Evolutionary conservation across 257 asterid genomes (phyloP).

Genomic region (Solanum phureja): DNA sequence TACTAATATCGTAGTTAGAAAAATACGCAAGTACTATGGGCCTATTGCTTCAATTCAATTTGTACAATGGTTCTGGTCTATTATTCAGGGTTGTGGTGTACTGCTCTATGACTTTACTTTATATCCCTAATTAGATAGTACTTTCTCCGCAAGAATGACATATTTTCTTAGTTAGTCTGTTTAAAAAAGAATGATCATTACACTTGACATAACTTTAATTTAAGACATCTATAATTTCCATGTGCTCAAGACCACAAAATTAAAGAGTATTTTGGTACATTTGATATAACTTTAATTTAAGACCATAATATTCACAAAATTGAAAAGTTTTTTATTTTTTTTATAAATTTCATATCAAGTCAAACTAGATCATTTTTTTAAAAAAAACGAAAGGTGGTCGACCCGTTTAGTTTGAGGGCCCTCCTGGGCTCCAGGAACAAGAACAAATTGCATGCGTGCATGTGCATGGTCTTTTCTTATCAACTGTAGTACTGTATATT

Average conservation of each 20-base stretch:
- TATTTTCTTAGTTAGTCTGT: too few species aligned
- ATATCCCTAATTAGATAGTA: background rate
- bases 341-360: too few species aligned
- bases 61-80: background rate
- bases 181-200: too few species aligned
- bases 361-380: too few species aligned
- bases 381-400: too few species aligned
- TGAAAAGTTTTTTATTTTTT: too few species aligned
- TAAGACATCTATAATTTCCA: too few species aligned
- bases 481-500: background rate
- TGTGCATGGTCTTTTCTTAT: background rate
- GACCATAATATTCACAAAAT: too few species aligned
- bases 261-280: too few species aligned
- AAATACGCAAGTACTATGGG: background rate
- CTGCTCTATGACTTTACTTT: background rate
- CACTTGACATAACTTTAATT: too few species aligned
- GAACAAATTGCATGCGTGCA: constrained; percentile 1
- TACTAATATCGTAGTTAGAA: background rate
- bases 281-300: too few species aligned
- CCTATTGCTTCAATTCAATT: background rate
- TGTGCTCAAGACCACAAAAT: too few species aligned
- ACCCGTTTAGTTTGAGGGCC: background rate
- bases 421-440: background rate
- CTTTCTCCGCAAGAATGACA: background rate
- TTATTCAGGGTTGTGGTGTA: background rate